Conservation (phyloP, 2,329 filamentous ascomycete genomes). For the Colletotrichum cuscutae region DNA sequence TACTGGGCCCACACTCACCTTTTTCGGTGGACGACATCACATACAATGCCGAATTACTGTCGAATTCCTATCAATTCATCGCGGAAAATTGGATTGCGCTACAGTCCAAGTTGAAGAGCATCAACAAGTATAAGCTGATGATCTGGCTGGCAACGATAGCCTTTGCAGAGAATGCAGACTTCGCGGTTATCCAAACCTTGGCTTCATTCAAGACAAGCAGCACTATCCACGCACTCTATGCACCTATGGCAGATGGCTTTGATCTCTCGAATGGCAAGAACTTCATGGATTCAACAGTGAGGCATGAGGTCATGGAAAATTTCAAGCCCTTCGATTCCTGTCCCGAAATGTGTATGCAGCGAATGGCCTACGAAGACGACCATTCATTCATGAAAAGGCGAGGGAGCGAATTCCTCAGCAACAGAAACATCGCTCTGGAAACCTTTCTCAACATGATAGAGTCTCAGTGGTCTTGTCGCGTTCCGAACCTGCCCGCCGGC, state of each 20-base stretch:
- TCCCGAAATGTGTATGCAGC: neutral
- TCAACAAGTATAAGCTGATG: constrained; percentile 27
- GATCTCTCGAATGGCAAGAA: neutral
- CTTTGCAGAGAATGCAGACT: constrained; percentile 20
- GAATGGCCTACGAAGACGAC: neutral
- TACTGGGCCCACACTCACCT: neutral
- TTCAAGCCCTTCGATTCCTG: neutral
- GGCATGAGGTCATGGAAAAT: neutral
- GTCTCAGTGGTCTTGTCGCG: neutral
- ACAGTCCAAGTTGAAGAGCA: neutral
- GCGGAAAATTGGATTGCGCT: neutral
- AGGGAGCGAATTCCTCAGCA: neutral
- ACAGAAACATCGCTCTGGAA: neutral
- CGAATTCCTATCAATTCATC: neutral
- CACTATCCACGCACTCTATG: neutral
- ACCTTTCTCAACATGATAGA: neutral
- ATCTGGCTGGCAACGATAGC: constrained; percentile 39
- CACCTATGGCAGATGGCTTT: neutral
- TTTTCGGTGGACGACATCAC: neutral
- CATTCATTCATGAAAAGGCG: neutral
- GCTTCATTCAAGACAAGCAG: constrained; percentile 2
- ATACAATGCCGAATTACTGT: neutral
- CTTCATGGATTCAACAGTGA: neutral
- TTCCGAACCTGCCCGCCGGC: neutral
- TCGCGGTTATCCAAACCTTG: constrained; percentile 28